Percentiles rank a stretch among this genome's conserved stretches.
Conservation (phyloP, 1,139 yeast genomes). For the Hansenula lynferdii region DNA sequence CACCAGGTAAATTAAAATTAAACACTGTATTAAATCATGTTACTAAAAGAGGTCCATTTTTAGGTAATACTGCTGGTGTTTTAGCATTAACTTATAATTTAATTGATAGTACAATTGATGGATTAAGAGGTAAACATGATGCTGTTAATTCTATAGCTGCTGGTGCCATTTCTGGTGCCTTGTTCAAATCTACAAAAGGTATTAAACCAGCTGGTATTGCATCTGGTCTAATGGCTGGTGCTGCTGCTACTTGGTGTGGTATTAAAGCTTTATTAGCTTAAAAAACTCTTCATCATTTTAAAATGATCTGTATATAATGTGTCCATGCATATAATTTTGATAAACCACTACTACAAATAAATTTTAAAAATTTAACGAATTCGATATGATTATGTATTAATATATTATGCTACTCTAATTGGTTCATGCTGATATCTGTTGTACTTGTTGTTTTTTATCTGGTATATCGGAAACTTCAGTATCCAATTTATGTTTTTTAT, state of each 20-base stretch:
- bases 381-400: no score
- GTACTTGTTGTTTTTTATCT: constrained; percentile 17
- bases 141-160: constrained; percentile 77
- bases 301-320: no score
- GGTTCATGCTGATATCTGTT: no score
- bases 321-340: no score
- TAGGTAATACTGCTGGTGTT: constrained; percentile 95
- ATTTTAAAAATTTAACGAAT: no score
- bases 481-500: constrained; percentile 13
- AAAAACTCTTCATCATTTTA: neutral
- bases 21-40: constrained; percentile 89
- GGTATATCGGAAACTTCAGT: neutral
- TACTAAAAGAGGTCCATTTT: constrained; percentile 92
- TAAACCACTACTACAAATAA: no score
- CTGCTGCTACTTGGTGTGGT: constrained; percentile 93
- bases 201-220: constrained; percentile 84
- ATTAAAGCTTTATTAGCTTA: constrained; percentile 40
- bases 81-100: constrained; percentile 85
- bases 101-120: constrained; percentile 75
- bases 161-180: constrained; percentile 90
- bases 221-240: constrained; percentile 80
- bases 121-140: constrained; percentile 84
- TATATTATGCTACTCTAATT: no score
- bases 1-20: constrained; percentile 70
- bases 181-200: constrained; percentile 85